A percentile compares a stretch with the other conserved stretches of the same genome.
These are phyloP conservation scores for Wallacemonas sp. DNA, from an alignment of 208 protist species.

Conservation along the genomic window DNA sequence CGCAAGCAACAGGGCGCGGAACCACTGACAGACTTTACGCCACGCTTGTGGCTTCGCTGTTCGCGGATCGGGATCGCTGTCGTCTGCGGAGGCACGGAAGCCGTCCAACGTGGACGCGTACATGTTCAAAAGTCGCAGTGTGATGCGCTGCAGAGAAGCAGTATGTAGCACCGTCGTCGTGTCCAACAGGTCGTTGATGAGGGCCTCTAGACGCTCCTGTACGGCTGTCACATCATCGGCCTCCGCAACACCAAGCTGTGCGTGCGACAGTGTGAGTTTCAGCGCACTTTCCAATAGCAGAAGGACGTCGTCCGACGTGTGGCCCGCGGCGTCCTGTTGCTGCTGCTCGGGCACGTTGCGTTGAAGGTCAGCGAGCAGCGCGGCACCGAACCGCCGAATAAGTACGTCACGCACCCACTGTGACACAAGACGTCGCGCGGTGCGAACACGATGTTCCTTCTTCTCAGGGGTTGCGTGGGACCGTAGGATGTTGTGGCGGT, in stretches of 20 bases:
- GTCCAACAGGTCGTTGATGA: background rate
- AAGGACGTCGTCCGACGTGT: constrained; percentile 10
- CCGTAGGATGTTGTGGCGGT: background rate
- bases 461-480: constrained; percentile 25
- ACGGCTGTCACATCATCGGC: background rate
- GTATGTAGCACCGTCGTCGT: background rate
- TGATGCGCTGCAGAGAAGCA: background rate
- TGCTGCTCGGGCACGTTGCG: constrained; percentile 10
- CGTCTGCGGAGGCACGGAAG: background rate
- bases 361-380: constrained; percentile 29
- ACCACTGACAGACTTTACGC: background rate
- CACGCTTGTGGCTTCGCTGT: background rate
- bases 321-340: constrained; percentile 6
- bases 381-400: constrained; percentile 18
- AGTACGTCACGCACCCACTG: constrained; percentile 24
- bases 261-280: constrained; percentile 17
- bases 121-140: background rate
- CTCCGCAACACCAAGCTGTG: constrained; percentile 4
- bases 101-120: background rate
- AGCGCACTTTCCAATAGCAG: constrained; percentile 31
- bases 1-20: background rate
- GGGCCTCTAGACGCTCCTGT: background rate
- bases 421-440: background rate
- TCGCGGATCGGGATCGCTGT: background rate
- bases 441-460: background rate